Conservation (phyloP, 192 early-diverging fungal species). For the Rhizophagus sp. region DNA sequence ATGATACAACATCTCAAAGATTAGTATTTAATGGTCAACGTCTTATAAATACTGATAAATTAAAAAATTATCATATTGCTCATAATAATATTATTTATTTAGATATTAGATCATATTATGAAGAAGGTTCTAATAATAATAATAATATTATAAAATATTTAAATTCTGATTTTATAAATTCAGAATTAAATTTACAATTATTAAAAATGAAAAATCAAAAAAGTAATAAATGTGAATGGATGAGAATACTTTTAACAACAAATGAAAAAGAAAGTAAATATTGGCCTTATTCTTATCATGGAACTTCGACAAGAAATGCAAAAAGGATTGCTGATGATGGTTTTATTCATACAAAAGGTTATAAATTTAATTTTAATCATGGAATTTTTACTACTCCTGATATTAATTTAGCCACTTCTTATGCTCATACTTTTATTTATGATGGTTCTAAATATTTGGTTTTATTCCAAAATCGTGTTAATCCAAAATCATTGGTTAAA, state of each 20-base stretch:
- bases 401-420: not conserved
- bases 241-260: not conserved
- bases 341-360: not conserved
- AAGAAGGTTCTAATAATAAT: not conserved
- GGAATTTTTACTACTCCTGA: slow-evolving; percentile 7
- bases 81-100: not conserved
- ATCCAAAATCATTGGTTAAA: slow-evolving; percentile 2
- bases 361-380: slow-evolving; percentile 10
- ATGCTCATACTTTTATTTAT: not conserved
- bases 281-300: not conserved
- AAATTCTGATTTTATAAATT: not conserved
- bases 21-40: not conserved
- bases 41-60: not conserved
- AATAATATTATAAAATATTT: not conserved
- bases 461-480: slow-evolving; percentile 7
- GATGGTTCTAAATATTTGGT: slow-evolving; percentile 1
- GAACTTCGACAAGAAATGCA: not conserved
- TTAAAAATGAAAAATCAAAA: not conserved
- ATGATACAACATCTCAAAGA: not conserved
- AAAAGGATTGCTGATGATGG: not conserved
- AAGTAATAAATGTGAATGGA: not conserved
- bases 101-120: not conserved
- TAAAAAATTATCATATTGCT: not conserved
- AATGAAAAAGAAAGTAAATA: not conserved
- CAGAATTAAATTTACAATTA: not conserved